Percentiles rank a stretch among this genome's conserved stretches.
Conservation (phyloP, 2,329 filamentous ascomycete species). For the Xenosphaeropsis pyriputrescens region DNA sequence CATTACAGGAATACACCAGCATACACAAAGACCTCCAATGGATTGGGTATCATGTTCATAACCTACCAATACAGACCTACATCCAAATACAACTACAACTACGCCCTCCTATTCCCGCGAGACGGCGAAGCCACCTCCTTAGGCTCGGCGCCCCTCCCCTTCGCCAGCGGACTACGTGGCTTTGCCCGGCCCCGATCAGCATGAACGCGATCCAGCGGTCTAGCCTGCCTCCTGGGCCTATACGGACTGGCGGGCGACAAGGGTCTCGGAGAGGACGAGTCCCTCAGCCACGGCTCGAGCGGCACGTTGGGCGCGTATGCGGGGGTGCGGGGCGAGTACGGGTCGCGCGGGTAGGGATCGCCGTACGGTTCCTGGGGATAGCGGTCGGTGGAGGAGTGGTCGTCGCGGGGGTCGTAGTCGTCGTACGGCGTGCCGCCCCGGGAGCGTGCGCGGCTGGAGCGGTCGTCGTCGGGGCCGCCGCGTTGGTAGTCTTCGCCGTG, state of each 20-base stretch:
- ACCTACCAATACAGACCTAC: no score
- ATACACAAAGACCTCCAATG: no score
- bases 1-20: no score
- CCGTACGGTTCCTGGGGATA: conserved; percentile 5
- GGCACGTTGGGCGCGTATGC: conserved; percentile 4
- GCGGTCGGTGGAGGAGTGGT: conserved; percentile 1
- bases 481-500: conserved; percentile 47
- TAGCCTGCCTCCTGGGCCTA: not conserved
- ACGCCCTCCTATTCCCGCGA: no score
- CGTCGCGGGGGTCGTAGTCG: conserved; percentile 3
- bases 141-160: conserved; percentile 12
- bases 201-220: conserved; percentile 11
- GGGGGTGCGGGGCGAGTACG: conserved; percentile 3
- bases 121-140: conserved; percentile 3
- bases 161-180: conserved; percentile 13
- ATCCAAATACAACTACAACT: no score
- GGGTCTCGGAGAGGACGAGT: not conserved
- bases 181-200: conserved; percentile 3
- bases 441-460: conserved; percentile 8
- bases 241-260: not conserved
- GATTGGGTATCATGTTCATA: no score
- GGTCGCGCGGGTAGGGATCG: conserved; percentile 3
- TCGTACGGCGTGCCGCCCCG: conserved; percentile 10
- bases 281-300: conserved; percentile 10
- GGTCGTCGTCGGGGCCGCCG: conserved; percentile 6